Conservation (phyloP, 2,329 filamentous ascomycete genomes). For the Harringtonia lauricola region DNA sequence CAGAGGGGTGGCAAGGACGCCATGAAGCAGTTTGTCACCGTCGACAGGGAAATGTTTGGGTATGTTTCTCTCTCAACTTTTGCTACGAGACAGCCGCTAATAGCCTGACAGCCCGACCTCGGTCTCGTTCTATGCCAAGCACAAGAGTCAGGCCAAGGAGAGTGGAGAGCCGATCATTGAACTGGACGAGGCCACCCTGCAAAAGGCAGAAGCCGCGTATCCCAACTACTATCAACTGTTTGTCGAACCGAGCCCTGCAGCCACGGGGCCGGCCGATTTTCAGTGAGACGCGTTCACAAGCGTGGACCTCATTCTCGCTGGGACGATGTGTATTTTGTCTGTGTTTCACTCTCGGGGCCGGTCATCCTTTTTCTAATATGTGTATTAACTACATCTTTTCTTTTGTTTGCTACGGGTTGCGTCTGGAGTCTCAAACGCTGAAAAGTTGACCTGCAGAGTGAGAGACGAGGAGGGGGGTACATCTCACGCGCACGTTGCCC, state of each 20-base stretch:
- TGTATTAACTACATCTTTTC: not conserved
- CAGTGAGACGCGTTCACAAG: conserved; percentile 17
- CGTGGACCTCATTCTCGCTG: not conserved
- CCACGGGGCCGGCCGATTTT: conserved; percentile 40
- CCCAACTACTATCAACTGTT: conserved; percentile 43
- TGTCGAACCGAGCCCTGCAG: conserved; percentile 31
- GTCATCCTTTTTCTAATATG: too few relatives aligned
- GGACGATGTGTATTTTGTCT: not conserved
- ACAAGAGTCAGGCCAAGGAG: conserved; percentile 30
- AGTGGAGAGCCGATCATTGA: conserved; percentile 30
- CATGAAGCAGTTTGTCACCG: conserved; percentile 72
- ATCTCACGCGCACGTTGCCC: not conserved
- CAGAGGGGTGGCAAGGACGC: conserved; percentile 71
- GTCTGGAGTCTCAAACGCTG: not conserved
- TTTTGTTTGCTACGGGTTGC: too few relatives aligned
- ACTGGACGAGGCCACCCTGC: conserved; percentile 38
- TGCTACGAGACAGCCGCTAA: not conserved
- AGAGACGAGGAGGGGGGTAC: not conserved
- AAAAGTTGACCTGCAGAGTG: too few relatives aligned
- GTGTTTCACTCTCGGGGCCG: too few relatives aligned
- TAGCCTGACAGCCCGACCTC: not conserved
- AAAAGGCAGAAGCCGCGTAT: conserved; percentile 40
- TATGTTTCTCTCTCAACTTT: conserved; percentile 24
- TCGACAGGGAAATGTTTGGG: conserved; percentile 86
- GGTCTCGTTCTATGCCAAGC: conserved; percentile 27